These are phyloP conservation scores for Paramecium primaurelia DNA, from an alignment of 73 alveolate genomes.

Conservation along the genomic window DNA sequence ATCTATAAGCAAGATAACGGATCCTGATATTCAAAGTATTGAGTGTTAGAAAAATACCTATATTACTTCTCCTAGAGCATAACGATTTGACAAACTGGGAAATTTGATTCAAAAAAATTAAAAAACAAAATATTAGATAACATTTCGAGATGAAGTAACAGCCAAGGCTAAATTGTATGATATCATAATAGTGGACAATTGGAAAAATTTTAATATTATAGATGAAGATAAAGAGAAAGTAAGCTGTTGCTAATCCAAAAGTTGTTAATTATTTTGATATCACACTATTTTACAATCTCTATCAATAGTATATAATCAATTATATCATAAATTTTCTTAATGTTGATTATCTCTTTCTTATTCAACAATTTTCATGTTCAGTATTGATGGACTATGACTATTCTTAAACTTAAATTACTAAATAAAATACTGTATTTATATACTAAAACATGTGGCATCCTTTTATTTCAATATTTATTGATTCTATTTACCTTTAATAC, in stretches of 20 bases:
- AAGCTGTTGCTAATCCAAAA: background rate
- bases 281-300: background rate
- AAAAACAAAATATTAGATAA: background rate
- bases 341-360: background rate
- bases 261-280: background rate
- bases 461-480: background rate
- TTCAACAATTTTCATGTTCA: background rate
- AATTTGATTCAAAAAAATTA: background rate
- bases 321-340: background rate
- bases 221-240: background rate
- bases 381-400: background rate
- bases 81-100: constrained; percentile 34
- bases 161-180: background rate
- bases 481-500: background rate
- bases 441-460: background rate
- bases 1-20: background rate
- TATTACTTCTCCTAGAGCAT: background rate
- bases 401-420: background rate
- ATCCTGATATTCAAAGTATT: background rate
- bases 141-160: background rate
- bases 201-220: background rate
- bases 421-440: background rate
- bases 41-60: background rate
- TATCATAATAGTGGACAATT: background rate
- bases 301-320: background rate